These are phyloP conservation scores for Citrus hindsii DNA, from an alignment of 345 rosid species.

Conservation along the genomic window DNA sequence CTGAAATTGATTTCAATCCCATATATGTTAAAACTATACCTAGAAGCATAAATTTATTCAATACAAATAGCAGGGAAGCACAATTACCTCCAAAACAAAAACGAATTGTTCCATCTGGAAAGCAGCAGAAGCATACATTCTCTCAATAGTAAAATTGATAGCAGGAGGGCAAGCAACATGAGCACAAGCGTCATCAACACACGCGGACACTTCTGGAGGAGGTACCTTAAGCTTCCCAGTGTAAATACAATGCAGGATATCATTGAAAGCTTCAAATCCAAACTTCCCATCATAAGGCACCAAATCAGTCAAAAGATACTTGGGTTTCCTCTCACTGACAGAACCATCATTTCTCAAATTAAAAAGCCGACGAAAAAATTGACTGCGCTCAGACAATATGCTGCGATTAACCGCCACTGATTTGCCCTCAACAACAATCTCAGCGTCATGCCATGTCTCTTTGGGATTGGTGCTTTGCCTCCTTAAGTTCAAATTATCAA, in stretches of 20 bases:
- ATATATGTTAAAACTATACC: too few relatives aligned
- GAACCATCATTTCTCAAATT: conserved; percentile 9
- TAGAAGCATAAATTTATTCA: too few relatives aligned
- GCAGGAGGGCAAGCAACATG: conserved; percentile 48
- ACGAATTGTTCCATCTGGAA: conserved; percentile 35
- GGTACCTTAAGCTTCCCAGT: conserved; percentile 31
- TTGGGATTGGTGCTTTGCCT: background rate
- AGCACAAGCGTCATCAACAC: conserved; percentile 33
- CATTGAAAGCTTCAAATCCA: conserved; percentile 35
- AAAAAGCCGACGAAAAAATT: conserved; percentile 27
- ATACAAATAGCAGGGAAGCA: background rate
- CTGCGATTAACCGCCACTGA: conserved; percentile 40
- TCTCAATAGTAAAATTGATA: conserved; percentile 31
- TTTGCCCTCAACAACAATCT: conserved; percentile 33
- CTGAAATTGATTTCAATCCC: too few relatives aligned
- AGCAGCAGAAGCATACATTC: conserved; percentile 35
- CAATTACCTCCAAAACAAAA: conserved; percentile 35
- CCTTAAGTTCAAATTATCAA: conserved; percentile 18
- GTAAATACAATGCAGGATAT: conserved; percentile 15
- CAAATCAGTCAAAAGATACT: conserved; percentile 25
- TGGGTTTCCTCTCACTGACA: conserved; percentile 23
- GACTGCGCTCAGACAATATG: conserved; percentile 40
- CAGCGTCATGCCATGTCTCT: conserved; percentile 17
- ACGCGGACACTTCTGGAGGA: conserved; percentile 37
- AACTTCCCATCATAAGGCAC: conserved; percentile 24